Evolutionary conservation across 2,329 filamentous ascomycete species (phyloP), one percentile per base, ranked within the genome.

Genomic region (Pseudogymnoascus destructans): DNA sequence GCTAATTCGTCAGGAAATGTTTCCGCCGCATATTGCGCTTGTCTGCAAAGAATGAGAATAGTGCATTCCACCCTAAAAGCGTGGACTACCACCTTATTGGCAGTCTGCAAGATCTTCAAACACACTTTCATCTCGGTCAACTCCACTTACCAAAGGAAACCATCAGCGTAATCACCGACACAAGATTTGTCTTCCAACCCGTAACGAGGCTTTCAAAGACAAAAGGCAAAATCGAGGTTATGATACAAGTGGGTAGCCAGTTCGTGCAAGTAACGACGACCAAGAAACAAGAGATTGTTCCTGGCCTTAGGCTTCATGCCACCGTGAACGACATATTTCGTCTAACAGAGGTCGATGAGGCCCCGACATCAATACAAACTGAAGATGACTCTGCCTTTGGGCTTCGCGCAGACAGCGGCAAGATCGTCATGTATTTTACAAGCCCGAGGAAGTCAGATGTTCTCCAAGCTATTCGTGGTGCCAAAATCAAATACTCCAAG

Each of bases 241-340:
- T 78, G 25, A 82, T 87, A 66, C 85, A 84, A 68, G 79, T 87
- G 19, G 84, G 84, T 36, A 83, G 77, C 64, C 82, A 86, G 63
- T 87, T 85, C 64, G 80, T 87, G 5, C 84, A 87, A 66, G 78
- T 87, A 33, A 85, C 83, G 2, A 86, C 84, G 3, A 77, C 78
- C 7, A 83, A 84, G 67, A 85, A 84, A 64, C 82, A 86, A 65
- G 84, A 87, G 62, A 78, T 87, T 7, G 76, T 84, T 49, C 79
- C 83, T 15, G 79, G 78, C 4, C 76, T 81, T 61, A 78, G 78
- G 10, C 73, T 86, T 21, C 80, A 77, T 65, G 80, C 82, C 7
- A 82, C 80, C 1, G 77, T 86, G 63, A 87, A 87, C 64, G 84
- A 87, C 63, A 84, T 86, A 30, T 87, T 86, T 69, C 79, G 82